Evolutionary conservation across 2,329 filamentous ascomycete species (phyloP), one percentile per base, ranked within the genome.

Genomic region (Talaromyces sp.): DNA sequence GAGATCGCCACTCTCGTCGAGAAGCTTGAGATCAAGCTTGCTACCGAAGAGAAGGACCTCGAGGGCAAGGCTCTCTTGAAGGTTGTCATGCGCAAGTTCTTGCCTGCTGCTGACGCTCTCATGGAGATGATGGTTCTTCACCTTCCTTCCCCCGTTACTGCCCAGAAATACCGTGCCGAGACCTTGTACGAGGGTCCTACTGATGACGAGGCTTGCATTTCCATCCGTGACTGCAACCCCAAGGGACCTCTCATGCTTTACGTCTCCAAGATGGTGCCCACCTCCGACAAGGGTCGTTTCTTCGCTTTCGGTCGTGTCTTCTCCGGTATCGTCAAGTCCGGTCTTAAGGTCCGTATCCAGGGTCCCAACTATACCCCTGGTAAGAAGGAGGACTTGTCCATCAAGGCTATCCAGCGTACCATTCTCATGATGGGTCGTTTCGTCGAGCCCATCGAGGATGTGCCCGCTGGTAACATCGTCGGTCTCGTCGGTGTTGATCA

Each of bases 231-330:
- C 85, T 97, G 94, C 79, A 91, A 99, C 79, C 84, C 93, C 80
- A 96, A 96, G 84, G 94, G 85, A 78, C 90, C 93, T 73, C 94
- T 99, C 80, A 99, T 99, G 94, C 85, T 97, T 69, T 99, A 99
- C 89, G 92, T 99, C 78, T 99, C 94, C 79, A 99, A 99, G 91
- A 99, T 99, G 94, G 94, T 99, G 75, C 94, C 94, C 73, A 99
- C 94, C 70, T 95, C 91, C 72, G 94, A 99, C 77, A 97, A 97
- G 89, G 94, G 94, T 80, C 93, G 94, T 82, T 99, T 99, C 91
- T 99, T 97, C 83, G 94, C 94, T 78, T 99, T 99, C 83, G 94
- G 94, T 82, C 94, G 94, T 96, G 94, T 99, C 81, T 99, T 97
- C 86, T 84, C 94, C 70, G 94, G 94, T 89, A 97, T 92, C 76